phyloP scores from a whole-genome alignment of 805 yeast genomes.

The Clavispora vitiphila region DNA sequence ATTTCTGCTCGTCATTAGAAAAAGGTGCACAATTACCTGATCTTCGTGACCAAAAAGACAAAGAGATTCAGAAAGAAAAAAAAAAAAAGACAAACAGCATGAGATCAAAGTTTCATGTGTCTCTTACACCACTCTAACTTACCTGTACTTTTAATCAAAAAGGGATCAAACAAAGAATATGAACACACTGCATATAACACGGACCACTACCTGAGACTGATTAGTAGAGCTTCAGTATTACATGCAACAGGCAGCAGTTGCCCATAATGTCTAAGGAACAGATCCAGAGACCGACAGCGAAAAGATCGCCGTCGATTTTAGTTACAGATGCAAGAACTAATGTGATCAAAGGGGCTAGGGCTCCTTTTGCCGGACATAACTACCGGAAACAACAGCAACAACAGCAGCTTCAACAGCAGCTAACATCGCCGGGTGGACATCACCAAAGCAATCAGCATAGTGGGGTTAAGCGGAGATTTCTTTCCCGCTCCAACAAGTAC shows the following conservation, averaged over 20 bases:
- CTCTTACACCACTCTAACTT: too few species aligned
- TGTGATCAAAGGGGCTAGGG: slow-evolving; percentile 47
- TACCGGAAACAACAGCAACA: slow-evolving; percentile 34
- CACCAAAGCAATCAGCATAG: slow-evolving; percentile 14
- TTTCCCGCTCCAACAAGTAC: slow-evolving; percentile 39
- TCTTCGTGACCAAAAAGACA: too few species aligned
- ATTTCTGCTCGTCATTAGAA: too few species aligned
- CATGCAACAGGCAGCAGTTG: background rate
- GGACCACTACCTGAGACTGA: too few species aligned
- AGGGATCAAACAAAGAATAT: too few species aligned
- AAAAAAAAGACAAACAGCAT: too few species aligned
- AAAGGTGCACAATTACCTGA: too few species aligned
- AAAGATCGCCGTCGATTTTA: slow-evolving; percentile 86
- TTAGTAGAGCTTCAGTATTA: background rate
- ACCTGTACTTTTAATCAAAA: too few species aligned
- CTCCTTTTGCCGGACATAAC: slow-evolving; percentile 75
- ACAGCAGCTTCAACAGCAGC: slow-evolving; percentile 13
- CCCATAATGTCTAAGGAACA: slow-evolving; percentile 9
- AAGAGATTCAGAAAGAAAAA: too few species aligned
- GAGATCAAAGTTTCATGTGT: too few species aligned
- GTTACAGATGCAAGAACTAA: slow-evolving; percentile 82
- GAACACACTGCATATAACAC: too few species aligned
- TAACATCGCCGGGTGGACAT: slow-evolving; percentile 2
- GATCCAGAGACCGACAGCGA: slow-evolving; percentile 54
- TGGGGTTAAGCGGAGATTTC: slow-evolving; percentile 10